Evolutionary conservation across 129 eudicot species (phyloP).

Genomic region (Smallanthus sonchifolius): DNA sequence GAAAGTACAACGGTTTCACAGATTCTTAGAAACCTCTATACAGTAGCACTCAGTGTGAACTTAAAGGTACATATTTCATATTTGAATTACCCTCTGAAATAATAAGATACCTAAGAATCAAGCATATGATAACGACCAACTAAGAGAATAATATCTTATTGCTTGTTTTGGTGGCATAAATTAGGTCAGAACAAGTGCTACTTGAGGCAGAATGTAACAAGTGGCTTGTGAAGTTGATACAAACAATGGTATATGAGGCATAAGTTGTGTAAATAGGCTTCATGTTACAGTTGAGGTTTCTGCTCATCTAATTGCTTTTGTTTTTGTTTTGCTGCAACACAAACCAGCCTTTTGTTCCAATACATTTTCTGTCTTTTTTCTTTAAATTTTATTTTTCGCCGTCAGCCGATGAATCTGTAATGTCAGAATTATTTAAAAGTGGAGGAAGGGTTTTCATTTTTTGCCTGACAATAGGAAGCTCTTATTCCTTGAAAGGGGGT

Average conservation of each 20-base stretch:
- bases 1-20: conserved; percentile 58
- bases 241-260: conserved; percentile 11
- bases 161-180: conserved; percentile 16
- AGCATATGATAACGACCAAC: background rate
- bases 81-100: too few relatives aligned
- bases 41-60: conserved; percentile 18
- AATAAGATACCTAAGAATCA: background rate
- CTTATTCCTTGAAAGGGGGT: too few relatives aligned
- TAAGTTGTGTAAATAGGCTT: conserved; percentile 32
- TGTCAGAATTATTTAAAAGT: too few relatives aligned
- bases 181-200: conserved; percentile 5
- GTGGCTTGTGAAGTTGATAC: conserved; percentile 18
- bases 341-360: conserved; percentile 5
- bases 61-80: conserved; percentile 21
- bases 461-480: too few relatives aligned
- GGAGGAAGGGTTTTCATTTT: too few relatives aligned
- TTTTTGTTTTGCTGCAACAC: conserved; percentile 26
- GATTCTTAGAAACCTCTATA: conserved; percentile 42
- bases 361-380: background rate
- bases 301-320: conserved; percentile 28
- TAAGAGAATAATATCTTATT: background rate
- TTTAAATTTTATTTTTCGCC: too few relatives aligned
- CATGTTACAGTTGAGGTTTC: conserved; percentile 17
- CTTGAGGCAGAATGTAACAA: conserved; percentile 15
- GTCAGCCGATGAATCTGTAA: background rate